Percentiles rank a stretch among this genome's conserved stretches.
Conservation (phyloP, 75 land plant species). For the Pinus taeda region DNA sequence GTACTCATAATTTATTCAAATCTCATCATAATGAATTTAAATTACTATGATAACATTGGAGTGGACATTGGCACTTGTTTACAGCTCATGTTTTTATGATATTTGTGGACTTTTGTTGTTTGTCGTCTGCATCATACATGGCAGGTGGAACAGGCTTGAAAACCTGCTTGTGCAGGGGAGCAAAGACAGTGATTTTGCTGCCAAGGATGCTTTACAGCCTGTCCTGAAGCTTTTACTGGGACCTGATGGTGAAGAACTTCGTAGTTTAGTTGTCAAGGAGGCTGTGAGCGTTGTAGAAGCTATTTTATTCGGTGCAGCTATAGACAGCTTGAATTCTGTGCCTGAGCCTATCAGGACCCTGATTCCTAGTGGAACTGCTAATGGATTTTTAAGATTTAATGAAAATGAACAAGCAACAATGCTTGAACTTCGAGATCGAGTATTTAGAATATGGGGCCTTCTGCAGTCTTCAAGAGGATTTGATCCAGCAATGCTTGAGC, state of each 20-base stretch:
- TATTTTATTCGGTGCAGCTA: constrained; percentile 58
- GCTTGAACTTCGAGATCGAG: constrained; percentile 74
- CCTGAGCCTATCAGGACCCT: constrained; percentile 56
- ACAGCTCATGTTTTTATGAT: background rate
- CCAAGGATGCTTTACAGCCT: constrained; percentile 94
- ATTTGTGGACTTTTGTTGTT: background rate
- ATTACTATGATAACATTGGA: background rate
- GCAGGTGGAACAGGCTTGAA: constrained; percentile 98
- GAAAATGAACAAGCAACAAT: constrained; percentile 56
- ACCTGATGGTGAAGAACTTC: constrained; percentile 77
- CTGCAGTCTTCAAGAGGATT: constrained; percentile 72
- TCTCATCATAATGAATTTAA: background rate
- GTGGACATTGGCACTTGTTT: background rate
- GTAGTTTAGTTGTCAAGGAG: constrained; percentile 75
- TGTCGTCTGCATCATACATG: background rate
- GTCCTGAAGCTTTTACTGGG: constrained; percentile 82
- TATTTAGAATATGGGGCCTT: constrained; percentile 82
- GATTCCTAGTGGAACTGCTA: constrained; percentile 37
- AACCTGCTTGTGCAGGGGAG: constrained; percentile 92
- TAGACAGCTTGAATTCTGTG: constrained; percentile 59
- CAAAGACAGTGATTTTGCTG: constrained; percentile 84
- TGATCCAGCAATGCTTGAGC: constrained; percentile 84
- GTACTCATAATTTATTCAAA: background rate
- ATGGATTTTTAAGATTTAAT: constrained; percentile 38
- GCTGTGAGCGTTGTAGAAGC: constrained; percentile 88